A percentile compares a stretch with the other conserved stretches of the same genome.
phyloP scores from a whole-genome alignment of 1,139 yeast genomes.

The Kodamaea arcana region DNA sequence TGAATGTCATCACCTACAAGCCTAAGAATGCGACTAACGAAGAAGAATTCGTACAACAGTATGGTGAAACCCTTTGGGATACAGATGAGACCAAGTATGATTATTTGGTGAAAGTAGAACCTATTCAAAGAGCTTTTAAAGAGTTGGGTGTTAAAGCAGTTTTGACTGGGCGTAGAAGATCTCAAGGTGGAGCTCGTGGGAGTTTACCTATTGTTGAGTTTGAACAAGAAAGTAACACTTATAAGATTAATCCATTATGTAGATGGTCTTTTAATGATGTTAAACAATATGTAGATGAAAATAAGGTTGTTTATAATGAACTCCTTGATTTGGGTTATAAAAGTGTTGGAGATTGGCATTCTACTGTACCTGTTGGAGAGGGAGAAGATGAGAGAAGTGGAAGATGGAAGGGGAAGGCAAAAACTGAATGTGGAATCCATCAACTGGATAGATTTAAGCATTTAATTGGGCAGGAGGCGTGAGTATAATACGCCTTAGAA shows the following conservation, averaged over 20 bases:
- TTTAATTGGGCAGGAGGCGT: constrained; percentile 28
- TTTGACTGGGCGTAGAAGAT: constrained; percentile 84
- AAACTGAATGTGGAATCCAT: constrained; percentile 96
- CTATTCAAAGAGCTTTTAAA: constrained; percentile 78
- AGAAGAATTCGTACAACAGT: constrained; percentile 57
- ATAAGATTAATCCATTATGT: constrained; percentile 87
- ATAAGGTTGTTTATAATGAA: constrained; percentile 81
- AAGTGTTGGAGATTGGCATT: constrained; percentile 94
- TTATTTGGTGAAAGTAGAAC: constrained; percentile 87
- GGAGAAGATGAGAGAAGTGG: constrained; percentile 97
- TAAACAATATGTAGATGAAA: constrained; percentile 58
- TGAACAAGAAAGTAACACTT: constrained; percentile 61
- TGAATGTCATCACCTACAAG: constrained; percentile 53
- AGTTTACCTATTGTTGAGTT: constrained; percentile 72
- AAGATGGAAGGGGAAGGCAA: constrained; percentile 89
- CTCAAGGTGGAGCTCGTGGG: constrained; percentile 85
- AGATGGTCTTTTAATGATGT: constrained; percentile 80
- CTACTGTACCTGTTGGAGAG: constrained; percentile 82
- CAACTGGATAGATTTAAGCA: constrained; percentile 69
- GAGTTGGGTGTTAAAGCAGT: constrained; percentile 74
- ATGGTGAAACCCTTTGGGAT: constrained; percentile 85
- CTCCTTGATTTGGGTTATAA: constrained; percentile 83
- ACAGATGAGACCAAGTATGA: constrained; percentile 78
- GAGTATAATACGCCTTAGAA: no score
- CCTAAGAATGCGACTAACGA: constrained; percentile 59